Evolutionary conservation across 495 filamentous ascomycete species (phyloP).

Genomic region (Viridothelium virens): DNA sequence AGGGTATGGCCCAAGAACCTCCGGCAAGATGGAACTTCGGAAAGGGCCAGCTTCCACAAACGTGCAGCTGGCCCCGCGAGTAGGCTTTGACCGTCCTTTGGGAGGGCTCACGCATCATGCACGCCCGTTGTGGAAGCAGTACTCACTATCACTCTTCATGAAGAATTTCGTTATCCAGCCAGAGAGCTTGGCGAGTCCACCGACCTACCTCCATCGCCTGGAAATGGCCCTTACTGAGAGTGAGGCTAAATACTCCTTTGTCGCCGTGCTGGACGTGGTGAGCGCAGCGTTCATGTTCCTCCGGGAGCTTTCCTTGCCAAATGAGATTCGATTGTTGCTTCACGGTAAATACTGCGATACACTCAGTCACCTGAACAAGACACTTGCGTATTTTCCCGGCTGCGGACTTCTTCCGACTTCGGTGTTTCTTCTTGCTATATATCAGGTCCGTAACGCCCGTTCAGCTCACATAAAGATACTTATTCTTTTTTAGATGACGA

Average conservation of each 20-base stretch:
- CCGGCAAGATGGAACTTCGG: not conserved
- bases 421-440: conserved; percentile 4
- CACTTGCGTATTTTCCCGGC: not conserved
- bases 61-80: not conserved
- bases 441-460: not conserved
- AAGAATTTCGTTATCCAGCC: not conserved
- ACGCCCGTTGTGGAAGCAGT: not conserved
- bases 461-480: not conserved
- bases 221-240: not conserved
- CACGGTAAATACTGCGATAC: not conserved
- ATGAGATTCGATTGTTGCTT: not conserved
- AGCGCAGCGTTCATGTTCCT: not conserved
- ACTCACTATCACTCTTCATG: not conserved
- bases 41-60: not conserved
- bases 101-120: not conserved
- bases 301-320: not conserved
- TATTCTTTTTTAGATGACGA: not conserved
- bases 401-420: not conserved
- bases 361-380: not conserved
- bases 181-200: not conserved
- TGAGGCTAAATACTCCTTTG: not conserved
- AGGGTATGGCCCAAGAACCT: not conserved
- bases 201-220: not conserved
- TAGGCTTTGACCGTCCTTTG: not conserved
- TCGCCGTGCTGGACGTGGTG: not conserved